These are phyloP conservation scores for Pleurotus platypus DNA, from an alignment of 768 basidiomycete species.

Conservation along the genomic window DNA sequence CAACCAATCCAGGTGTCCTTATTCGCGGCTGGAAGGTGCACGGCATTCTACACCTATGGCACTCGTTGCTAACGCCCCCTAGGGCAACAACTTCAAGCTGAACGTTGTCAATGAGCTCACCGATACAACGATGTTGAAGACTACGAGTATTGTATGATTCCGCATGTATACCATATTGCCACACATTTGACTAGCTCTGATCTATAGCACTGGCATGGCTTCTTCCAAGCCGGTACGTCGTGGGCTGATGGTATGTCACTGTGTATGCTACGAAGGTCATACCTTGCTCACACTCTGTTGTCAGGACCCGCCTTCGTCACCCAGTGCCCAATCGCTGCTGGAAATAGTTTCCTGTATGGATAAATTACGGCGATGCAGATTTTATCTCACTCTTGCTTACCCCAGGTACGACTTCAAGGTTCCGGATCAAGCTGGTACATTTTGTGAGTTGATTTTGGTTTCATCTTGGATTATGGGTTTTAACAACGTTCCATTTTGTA, in stretches of 20 bases:
- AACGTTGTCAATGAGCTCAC: slow-evolving; percentile 37
- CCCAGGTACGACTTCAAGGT: slow-evolving; percentile 38
- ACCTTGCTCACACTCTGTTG: no score
- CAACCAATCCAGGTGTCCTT: slow-evolving; percentile 25
- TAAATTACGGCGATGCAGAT: slow-evolving; percentile 15
- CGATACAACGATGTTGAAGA: slow-evolving; percentile 32
- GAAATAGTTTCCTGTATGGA: slow-evolving; percentile 33
- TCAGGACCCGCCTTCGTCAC: slow-evolving; percentile 11
- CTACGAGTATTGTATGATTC: slow-evolving; percentile 34
- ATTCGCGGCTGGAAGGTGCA: slow-evolving; percentile 31
- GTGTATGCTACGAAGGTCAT: neutral
- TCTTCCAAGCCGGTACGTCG: slow-evolving; percentile 26
- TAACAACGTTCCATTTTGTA: slow-evolving; percentile 34
- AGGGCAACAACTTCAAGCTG: slow-evolving; percentile 37
- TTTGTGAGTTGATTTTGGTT: slow-evolving; percentile 25
- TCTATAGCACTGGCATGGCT: slow-evolving; percentile 30
- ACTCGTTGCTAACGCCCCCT: neutral
- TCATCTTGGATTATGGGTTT: neutral
- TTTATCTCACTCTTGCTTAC: slow-evolving; percentile 39
- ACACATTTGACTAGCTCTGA: neutral
- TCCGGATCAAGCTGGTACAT: slow-evolving; percentile 25
- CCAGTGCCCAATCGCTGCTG: slow-evolving; percentile 42
- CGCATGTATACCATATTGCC: neutral
- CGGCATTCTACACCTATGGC: neutral
- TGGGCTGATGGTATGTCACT: slow-evolving; percentile 27